phyloP scores from a whole-genome alignment of 768 basidiomycete species.

The Lepiota brunneoincarnata region DNA sequence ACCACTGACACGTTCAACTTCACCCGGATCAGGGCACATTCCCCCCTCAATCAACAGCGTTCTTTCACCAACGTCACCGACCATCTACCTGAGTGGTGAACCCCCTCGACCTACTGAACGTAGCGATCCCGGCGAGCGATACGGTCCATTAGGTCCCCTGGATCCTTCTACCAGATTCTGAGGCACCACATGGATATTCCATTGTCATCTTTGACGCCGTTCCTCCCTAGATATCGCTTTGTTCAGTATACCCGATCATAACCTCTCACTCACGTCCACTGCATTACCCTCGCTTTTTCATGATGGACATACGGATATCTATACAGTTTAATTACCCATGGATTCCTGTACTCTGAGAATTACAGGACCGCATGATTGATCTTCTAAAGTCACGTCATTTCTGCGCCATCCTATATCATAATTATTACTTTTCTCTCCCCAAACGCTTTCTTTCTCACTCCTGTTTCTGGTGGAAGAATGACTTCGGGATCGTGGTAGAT shows the following conservation, averaged over 20 bases:
- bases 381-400: constrained; percentile 13
- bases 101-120: constrained; percentile 13
- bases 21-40: constrained; percentile 29
- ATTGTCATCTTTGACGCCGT: constrained; percentile 21
- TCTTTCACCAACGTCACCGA: constrained; percentile 40
- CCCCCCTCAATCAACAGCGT: constrained; percentile 27
- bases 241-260: constrained; percentile 38
- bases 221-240: constrained; percentile 28
- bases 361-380: constrained; percentile 11
- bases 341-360: constrained; percentile 16
- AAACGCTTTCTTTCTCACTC: constrained; percentile 16
- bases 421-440: constrained; percentile 4
- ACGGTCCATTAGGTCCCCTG: constrained; percentile 59
- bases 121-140: constrained; percentile 34
- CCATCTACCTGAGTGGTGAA: constrained; percentile 23
- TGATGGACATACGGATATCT: constrained; percentile 31
- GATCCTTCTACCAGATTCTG: constrained; percentile 58
- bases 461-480: constrained; percentile 7
- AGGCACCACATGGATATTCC: constrained; percentile 21
- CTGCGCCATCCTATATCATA: constrained; percentile 16
- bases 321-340: constrained; percentile 33
- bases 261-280: constrained; percentile 24
- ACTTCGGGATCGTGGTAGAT: constrained; percentile 9
- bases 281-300: constrained; percentile 20
- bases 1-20: constrained; percentile 48